phyloP scores from a whole-genome alignment of 768 basidiomycete species.

The Tephrocybe sp. region DNA sequence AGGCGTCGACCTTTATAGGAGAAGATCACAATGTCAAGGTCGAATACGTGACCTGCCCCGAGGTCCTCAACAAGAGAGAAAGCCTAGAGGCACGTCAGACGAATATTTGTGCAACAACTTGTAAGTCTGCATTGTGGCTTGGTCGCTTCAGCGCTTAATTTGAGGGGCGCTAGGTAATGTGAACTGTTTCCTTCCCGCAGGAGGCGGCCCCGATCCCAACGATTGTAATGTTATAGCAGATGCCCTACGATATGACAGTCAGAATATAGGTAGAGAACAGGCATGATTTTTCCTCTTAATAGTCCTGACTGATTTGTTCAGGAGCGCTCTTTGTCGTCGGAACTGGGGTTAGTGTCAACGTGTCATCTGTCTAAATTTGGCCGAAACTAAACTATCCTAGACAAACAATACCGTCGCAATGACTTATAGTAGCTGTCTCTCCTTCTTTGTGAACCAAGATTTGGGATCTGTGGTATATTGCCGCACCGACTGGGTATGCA shows the following conservation, averaged over 20 bases:
- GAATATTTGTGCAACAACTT: conserved; percentile 42
- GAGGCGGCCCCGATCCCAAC: conserved; percentile 47
- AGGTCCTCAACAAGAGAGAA: conserved; percentile 10
- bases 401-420: conserved; percentile 39
- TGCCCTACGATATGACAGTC: conserved; percentile 43
- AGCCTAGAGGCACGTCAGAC: conserved; percentile 26
- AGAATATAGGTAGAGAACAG: conserved; percentile 40
- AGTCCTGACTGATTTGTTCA: conserved; percentile 5
- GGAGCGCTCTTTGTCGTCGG: conserved; percentile 32
- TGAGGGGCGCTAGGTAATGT: conserved; percentile 30
- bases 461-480: conserved; percentile 39
- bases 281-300: background rate
- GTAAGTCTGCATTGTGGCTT: conserved; percentile 23
- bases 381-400: no score
- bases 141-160: background rate
- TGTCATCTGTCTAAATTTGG: background rate
- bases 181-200: conserved; percentile 45
- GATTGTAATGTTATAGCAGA: conserved; percentile 51
- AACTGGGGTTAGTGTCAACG: conserved; percentile 25
- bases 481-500: conserved; percentile 44
- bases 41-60: conserved; percentile 33
- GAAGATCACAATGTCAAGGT: conserved; percentile 42
- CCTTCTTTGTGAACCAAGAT: conserved; percentile 52
- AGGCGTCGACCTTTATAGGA: conserved; percentile 37
- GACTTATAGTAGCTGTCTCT: conserved; percentile 41